Evolutionary conservation across 208 protist species (phyloP), one percentile per base, ranked within the genome.

Genomic region (Crithidia expoeki): DNA sequence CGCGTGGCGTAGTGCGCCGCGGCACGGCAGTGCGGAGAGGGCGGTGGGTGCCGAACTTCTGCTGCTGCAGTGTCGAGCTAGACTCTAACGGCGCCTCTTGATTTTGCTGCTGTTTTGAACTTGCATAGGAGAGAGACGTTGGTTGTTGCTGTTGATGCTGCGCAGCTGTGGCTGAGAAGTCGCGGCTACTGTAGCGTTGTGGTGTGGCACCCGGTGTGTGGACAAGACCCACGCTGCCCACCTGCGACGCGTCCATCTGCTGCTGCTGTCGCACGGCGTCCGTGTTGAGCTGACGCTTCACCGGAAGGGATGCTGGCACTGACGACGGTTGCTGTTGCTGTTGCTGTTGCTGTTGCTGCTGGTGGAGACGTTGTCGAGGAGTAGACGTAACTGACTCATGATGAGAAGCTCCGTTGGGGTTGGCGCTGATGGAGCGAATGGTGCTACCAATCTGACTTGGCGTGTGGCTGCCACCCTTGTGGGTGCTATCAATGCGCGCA

Each of bases 1-100:
- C 42, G 21, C 33, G 32, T 3, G 61, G 50, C 2, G 66, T 52
- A 40, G 44, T 62, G 40, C 67, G 67, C 6, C 77, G 72, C 17
- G 56, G 71, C 14, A 59, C 53, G 7, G 73, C 70, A 2, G 81
- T 86, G 69, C 81, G 81, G 19, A 85, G 80, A 10, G 42, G 61
- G 16, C 68, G 75, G 27, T 56, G 66, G 14, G 51, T 51, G 14
- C 44, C 56, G n/a, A n/a, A n/a, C n/a, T n/a, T n/a, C n/a, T n/a
- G n/a, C n/a, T n/a, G n/a, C n/a, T n/a, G n/a, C n/a, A n/a, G n/a
- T n/a, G n/a, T n/a, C n/a, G n/a, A n/a, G n/a, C n/a, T n/a, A n/a
- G n/a, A n/a, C n/a, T n/a, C n/a, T n/a, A n/a, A n/a, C n/a, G n/a
- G n/a, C n/a, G n/a, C n/a, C n/a, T n/a, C n/a, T n/a, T n/a, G n/a